A percentile compares a stretch with the other conserved stretches of the same genome.
Conservation (phyloP, 345 rosid genomes). For the Eucalyptus rudis region DNA sequence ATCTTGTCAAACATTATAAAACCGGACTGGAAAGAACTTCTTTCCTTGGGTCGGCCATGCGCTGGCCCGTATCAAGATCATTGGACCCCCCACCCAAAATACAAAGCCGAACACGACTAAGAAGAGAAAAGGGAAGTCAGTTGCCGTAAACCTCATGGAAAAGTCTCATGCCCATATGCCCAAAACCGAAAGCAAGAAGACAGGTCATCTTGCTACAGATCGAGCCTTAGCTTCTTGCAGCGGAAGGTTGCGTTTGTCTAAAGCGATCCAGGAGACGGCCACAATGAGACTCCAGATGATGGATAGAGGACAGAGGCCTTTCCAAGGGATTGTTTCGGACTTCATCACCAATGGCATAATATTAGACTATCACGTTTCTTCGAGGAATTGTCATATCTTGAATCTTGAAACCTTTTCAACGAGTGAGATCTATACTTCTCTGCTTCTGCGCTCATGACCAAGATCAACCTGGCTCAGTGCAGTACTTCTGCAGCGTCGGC, state of each 20-base stretch:
- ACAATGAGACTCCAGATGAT: background rate
- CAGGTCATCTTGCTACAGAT: background rate
- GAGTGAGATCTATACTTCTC: constrained; percentile 35
- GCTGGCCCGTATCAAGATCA: background rate
- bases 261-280: background rate
- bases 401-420: constrained; percentile 54
- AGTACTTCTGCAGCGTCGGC: constrained; percentile 64
- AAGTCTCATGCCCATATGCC: background rate
- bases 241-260: background rate
- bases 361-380: background rate
- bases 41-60: background rate
- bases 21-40: background rate
- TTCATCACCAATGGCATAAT: background rate
- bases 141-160: background rate
- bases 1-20: background rate
- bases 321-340: background rate
- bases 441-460: constrained; percentile 33
- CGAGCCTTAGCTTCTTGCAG: background rate
- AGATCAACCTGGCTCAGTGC: constrained; percentile 39
- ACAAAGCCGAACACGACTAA: background rate
- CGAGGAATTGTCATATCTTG: constrained; percentile 2
- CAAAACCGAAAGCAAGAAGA: background rate
- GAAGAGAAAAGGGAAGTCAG: background rate
- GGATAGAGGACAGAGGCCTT: background rate
- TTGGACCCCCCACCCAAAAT: background rate